phyloP scores from a whole-genome alignment of 2,329 filamentous ascomycete genomes.

The Cytospora schulzeri region DNA sequence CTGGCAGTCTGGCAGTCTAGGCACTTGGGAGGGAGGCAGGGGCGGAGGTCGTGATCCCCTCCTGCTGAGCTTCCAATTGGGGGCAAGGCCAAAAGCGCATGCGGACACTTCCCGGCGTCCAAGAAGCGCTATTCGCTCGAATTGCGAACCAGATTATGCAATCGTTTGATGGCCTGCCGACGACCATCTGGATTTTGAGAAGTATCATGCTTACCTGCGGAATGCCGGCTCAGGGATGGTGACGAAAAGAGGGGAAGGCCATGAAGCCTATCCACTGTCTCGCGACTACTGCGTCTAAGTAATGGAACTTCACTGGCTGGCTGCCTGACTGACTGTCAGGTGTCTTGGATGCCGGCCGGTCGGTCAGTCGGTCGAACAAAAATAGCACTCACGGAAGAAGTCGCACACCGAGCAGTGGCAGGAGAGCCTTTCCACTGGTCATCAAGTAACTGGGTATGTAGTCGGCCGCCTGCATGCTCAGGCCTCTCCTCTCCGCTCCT shows the following conservation, averaged over 20 bases:
- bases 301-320: slow-evolving; percentile 21
- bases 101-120: slow-evolving; percentile 17
- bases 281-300: slow-evolving; percentile 18
- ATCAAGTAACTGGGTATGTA: not conserved
- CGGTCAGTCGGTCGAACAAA: slow-evolving; percentile 8
- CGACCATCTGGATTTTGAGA: slow-evolving; percentile 9
- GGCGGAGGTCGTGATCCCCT: not conserved
- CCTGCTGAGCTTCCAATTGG: slow-evolving; percentile 23
- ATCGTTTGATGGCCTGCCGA: slow-evolving; percentile 10
- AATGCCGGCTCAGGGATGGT: not conserved
- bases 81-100: slow-evolving; percentile 21
- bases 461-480: not conserved
- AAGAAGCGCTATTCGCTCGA: slow-evolving; percentile 24
- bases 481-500: slow-evolving; percentile 10
- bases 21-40: not conserved
- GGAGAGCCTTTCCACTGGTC: not conserved
- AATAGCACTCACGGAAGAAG: slow-evolving; percentile 23
- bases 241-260: slow-evolving; percentile 4
- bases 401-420: not conserved
- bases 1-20: not conserved
- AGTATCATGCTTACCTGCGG: not conserved
- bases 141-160: slow-evolving; percentile 18
- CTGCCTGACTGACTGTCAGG: not conserved
- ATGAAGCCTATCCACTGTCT: slow-evolving; percentile 7
- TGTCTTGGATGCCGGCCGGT: slow-evolving; percentile 5